These are phyloP conservation scores for Populus trichocarpa DNA, from an alignment of 441 rosid genomes.

Conservation along the genomic window DNA sequence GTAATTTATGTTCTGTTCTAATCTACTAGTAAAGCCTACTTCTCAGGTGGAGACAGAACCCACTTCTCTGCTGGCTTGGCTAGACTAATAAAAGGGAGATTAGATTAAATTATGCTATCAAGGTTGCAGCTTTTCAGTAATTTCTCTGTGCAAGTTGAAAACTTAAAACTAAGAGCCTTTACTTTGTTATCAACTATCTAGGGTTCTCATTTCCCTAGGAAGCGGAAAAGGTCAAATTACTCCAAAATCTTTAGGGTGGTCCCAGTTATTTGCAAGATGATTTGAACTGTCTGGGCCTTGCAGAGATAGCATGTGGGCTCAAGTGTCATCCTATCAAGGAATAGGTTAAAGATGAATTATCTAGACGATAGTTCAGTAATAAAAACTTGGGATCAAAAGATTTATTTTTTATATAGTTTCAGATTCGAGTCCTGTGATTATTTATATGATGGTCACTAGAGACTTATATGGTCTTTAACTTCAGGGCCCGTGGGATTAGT, in stretches of 20 bases:
- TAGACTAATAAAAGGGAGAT: background rate
- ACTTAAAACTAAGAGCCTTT: background rate
- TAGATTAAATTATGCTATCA: background rate
- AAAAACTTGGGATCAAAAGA: too few relatives aligned
- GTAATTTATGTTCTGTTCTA: constrained; percentile 2
- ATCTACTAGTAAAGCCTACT: background rate
- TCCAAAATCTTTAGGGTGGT: background rate
- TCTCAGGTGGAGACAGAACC: constrained; percentile 8
- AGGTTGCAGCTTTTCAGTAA: constrained; percentile 10
- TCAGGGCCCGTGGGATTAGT: too few relatives aligned
- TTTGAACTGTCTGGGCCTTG: background rate
- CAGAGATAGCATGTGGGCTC: background rate
- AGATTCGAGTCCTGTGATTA: too few relatives aligned
- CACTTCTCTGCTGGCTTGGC: background rate
- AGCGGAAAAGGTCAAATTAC: background rate
- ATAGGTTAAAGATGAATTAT: background rate
- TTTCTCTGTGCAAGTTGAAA: background rate
- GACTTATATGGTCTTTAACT: too few relatives aligned
- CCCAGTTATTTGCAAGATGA: background rate
- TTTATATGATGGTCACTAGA: too few relatives aligned
- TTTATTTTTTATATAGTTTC: too few relatives aligned
- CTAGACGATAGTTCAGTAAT: too few relatives aligned
- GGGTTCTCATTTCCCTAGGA: background rate
- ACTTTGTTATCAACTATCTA: background rate
- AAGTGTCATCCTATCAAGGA: background rate